A percentile compares a stretch with the other conserved stretches of the same genome.
These are phyloP conservation scores for Gossypium gossypioides DNA, from an alignment of 441 rosid species.

Conservation along the genomic window DNA sequence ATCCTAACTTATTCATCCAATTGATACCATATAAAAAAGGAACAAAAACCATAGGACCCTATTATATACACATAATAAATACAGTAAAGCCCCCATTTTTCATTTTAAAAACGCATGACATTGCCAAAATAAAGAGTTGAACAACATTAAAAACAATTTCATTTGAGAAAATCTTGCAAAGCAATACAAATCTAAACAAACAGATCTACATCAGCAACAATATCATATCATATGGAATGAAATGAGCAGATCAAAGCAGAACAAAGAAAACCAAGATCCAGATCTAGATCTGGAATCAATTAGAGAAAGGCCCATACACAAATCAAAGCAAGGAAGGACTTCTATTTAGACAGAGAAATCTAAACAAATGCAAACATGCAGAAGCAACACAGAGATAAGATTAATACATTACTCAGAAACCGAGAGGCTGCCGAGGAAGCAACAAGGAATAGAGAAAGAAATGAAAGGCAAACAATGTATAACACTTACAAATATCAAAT, in stretches of 20 bases:
- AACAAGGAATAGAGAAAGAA: not conserved
- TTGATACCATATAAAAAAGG: not conserved
- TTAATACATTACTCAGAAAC: not conserved
- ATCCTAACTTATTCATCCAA: not conserved
- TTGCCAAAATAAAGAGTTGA: not conserved
- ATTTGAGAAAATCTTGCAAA: not conserved
- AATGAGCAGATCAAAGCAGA: not conserved
- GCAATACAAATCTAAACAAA: not conserved
- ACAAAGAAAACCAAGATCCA: conserved; percentile 1
- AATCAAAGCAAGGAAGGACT: not conserved
- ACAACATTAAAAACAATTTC: not conserved
- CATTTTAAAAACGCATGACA: not conserved
- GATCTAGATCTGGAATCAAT: not conserved
- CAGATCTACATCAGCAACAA: not conserved
- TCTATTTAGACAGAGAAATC: not conserved
- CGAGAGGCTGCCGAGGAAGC: not conserved
- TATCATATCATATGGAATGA: not conserved
- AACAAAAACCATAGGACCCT: not conserved
- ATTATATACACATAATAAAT: not conserved
- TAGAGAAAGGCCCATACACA: not conserved
- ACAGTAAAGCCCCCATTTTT: not conserved
- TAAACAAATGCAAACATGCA: not conserved
- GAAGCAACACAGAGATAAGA: not conserved
- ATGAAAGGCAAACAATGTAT: not conserved
- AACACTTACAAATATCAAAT: not conserved